These are phyloP conservation scores for Suillus ampliporus DNA, from an alignment of 768 basidiomycete species.

Conservation along the genomic window DNA sequence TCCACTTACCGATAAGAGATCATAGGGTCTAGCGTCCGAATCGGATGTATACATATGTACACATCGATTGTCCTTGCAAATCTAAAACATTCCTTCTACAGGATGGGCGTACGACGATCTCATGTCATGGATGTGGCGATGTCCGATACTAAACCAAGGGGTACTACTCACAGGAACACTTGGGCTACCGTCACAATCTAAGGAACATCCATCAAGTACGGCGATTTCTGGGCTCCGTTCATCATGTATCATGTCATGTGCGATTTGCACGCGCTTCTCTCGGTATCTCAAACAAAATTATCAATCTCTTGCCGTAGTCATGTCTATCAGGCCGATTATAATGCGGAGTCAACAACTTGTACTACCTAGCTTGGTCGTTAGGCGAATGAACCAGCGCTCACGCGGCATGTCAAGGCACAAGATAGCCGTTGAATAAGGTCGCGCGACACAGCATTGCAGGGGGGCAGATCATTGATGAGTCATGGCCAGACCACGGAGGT, in stretches of 20 bases:
- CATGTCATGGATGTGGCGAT: neutral
- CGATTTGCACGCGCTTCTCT: neutral
- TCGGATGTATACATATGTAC: neutral
- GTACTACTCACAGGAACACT: neutral
- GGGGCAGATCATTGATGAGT: neutral
- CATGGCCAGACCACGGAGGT: neutral
- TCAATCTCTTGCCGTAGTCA: neutral
- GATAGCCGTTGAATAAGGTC: neutral
- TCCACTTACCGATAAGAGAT: neutral
- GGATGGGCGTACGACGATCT: neutral
- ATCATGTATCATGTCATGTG: neutral
- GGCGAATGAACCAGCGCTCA: neutral
- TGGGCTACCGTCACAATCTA: neutral
- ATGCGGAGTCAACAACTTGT: neutral
- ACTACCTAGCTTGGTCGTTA: neutral
- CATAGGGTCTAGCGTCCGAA: neutral
- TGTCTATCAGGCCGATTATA: neutral
- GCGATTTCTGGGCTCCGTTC: neutral
- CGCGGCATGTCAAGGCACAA: conserved; percentile 2
- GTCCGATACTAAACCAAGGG: conserved; percentile 1
- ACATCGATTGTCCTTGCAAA: neutral
- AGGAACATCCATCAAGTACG: neutral
- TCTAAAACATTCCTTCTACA: neutral
- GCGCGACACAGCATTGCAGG: conserved; percentile 2
- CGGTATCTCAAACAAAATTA: neutral